Evolutionary conservation across 2,329 filamentous ascomycete species (phyloP).

Genomic region (Davidsoniella neocaledoniae): DNA sequence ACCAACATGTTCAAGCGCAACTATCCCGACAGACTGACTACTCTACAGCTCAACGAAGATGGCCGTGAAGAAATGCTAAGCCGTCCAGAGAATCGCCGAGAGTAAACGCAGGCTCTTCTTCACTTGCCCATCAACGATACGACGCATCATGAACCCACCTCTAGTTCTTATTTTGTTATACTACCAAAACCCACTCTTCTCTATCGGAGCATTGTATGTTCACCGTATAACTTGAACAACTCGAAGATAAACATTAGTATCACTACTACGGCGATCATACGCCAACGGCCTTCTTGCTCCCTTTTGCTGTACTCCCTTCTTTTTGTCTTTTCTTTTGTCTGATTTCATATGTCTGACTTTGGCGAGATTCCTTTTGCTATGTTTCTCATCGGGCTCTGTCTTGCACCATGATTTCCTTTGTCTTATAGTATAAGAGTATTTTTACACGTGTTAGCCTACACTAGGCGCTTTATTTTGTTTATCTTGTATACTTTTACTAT

Average conservation of each 20-base stretch:
- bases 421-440: background rate
- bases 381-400: background rate
- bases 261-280: too few relatives aligned
- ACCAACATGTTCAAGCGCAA: constrained; percentile 34
- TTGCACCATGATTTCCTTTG: background rate
- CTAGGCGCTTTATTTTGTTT: background rate
- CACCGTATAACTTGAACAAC: too few relatives aligned
- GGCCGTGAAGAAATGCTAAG: constrained; percentile 17
- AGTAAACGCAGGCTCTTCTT: background rate
- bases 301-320: background rate
- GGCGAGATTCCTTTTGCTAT: background rate
- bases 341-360: background rate
- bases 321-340: background rate
- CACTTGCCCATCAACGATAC: too few relatives aligned
- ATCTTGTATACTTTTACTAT: background rate
- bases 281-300: background rate
- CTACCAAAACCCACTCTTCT: background rate
- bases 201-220: background rate
- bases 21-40: constrained; percentile 30
- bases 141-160: too few relatives aligned
- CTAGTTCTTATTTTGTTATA: background rate
- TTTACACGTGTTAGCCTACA: background rate
- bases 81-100: constrained; percentile 17
- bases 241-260: too few relatives aligned
- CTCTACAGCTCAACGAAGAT: constrained; percentile 21